phyloP scores from a whole-genome alignment of 2,329 filamentous ascomycete genomes.

The Pyricularia pennisetigena region DNA sequence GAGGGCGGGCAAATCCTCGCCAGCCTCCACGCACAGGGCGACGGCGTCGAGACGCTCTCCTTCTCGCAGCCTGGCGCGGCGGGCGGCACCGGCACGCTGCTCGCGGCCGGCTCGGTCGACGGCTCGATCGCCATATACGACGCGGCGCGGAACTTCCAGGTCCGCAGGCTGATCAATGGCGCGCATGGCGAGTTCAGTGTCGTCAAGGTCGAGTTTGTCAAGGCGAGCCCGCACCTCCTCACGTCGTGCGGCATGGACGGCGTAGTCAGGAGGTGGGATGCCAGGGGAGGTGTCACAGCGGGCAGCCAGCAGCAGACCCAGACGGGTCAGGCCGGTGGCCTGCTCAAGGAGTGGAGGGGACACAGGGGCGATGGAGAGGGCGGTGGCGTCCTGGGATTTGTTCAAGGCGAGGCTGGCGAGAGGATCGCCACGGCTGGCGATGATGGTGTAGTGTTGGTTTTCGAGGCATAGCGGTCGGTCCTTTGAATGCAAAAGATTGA shows the following conservation, averaged over 20 bases:
- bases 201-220: slow-evolving; percentile 84
- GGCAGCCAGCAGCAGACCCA: slow-evolving; percentile 14
- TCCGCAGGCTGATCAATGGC: slow-evolving; percentile 70
- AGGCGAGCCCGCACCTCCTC: slow-evolving; percentile 47
- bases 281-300: slow-evolving; percentile 36
- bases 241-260: slow-evolving; percentile 91
- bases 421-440: slow-evolving; percentile 84
- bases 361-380: slow-evolving; percentile 78
- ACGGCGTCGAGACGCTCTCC: slow-evolving; percentile 67
- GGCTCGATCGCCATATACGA: slow-evolving; percentile 81
- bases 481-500: background rate
- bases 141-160: slow-evolving; percentile 72
- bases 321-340: slow-evolving; percentile 44
- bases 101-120: slow-evolving; percentile 60
- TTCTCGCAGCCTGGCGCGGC: slow-evolving; percentile 45
- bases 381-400: slow-evolving; percentile 83
- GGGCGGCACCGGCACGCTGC: slow-evolving; percentile 21
- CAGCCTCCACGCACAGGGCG: slow-evolving; percentile 65
- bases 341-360: slow-evolving; percentile 82
- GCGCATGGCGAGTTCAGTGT: slow-evolving; percentile 85
- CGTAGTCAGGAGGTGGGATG: slow-evolving; percentile 81
- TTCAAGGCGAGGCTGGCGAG: slow-evolving; percentile 66
- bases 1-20: slow-evolving; percentile 59
- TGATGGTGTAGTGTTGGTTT: slow-evolving; percentile 62
- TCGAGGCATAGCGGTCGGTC: slow-evolving; percentile 45